Evolutionary conservation across 148 eudicot species (phyloP).

Genomic region (Oxyria digyna): DNA sequence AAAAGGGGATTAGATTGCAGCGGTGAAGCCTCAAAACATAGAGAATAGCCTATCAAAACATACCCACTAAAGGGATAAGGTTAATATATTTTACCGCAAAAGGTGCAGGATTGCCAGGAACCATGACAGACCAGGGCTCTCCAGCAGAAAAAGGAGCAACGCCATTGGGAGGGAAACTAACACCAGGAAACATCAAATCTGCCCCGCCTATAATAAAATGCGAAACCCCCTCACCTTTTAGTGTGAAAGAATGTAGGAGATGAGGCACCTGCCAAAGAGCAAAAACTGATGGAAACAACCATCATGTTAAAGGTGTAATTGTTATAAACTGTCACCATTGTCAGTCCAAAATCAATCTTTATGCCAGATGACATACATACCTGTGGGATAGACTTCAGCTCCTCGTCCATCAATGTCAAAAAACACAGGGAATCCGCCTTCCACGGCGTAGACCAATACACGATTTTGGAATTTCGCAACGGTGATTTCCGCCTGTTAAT

Average conservation of each 20-base stretch:
- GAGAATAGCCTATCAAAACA: neutral
- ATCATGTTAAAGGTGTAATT: neutral
- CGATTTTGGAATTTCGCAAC: conserved; percentile 76
- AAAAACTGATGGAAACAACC: conserved; percentile 43
- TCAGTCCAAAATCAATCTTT: neutral
- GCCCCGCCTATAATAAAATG: conserved; percentile 89
- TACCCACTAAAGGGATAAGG: neutral
- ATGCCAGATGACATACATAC: conserved; percentile 20
- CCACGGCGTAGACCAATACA: conserved; percentile 69
- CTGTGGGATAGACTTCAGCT: conserved; percentile 73
- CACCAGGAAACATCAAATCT: conserved; percentile 96
- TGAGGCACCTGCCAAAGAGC: conserved; percentile 92
- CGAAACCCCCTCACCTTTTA: conserved; percentile 94
- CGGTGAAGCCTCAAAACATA: neutral
- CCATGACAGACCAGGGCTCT: conserved; percentile 84
- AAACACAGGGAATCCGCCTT: conserved; percentile 73
- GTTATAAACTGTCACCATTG: neutral
- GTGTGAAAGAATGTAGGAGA: conserved; percentile 67
- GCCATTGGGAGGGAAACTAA: conserved; percentile 57
- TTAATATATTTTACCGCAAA: conserved; percentile 48
- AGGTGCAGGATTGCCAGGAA: conserved; percentile 87
- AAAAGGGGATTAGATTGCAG: neutral
- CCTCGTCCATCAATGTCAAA: conserved; percentile 88
- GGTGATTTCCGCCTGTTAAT: conserved; percentile 51
- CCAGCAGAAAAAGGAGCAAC: conserved; percentile 69